These are phyloP conservation scores for Tetradesmus lagerheimii DNA, from an alignment of 139 green algal genomes.

Conservation along the genomic window DNA sequence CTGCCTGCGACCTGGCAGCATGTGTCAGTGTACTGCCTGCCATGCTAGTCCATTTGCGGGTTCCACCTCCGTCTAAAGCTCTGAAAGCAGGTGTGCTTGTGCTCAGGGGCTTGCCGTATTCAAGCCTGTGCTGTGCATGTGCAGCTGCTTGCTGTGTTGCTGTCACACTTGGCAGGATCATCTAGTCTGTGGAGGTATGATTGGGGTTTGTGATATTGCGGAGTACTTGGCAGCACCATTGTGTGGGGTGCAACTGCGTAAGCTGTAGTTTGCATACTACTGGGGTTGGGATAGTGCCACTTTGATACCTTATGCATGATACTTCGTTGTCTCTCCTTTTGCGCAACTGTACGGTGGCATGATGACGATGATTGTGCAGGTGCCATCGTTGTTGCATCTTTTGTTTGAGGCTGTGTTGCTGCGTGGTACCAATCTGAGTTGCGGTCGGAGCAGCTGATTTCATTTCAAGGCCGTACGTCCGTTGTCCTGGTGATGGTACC, in stretches of 20 bases:
- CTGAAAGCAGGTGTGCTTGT: not conserved
- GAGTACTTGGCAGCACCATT: too few species aligned
- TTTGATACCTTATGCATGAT: too few species aligned
- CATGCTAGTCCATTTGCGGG: too few species aligned
- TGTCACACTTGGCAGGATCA: not conserved
- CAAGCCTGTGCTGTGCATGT: too few species aligned
- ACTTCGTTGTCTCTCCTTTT: too few species aligned
- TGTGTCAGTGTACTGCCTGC: not conserved
- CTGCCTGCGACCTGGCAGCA: not conserved
- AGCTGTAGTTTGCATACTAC: too few species aligned
- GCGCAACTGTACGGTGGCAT: not conserved
- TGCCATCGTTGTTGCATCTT: not conserved
- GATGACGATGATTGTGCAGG: not conserved
- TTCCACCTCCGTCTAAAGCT: not conserved
- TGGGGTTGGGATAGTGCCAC: too few species aligned
- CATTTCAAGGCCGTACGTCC: not conserved
- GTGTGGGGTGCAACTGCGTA: too few species aligned
- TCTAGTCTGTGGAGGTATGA: not conserved
- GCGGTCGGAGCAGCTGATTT: not conserved
- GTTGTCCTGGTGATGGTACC: too few species aligned
- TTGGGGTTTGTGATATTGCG: not conserved
- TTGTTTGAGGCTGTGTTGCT: not conserved
- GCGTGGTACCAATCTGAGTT: not conserved
- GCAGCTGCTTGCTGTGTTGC: not conserved
- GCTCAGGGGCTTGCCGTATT: not conserved